Base-by-base conservation (phyloP, 495 filamentous ascomycete genomes). In the Niebla homalea region DNA sequence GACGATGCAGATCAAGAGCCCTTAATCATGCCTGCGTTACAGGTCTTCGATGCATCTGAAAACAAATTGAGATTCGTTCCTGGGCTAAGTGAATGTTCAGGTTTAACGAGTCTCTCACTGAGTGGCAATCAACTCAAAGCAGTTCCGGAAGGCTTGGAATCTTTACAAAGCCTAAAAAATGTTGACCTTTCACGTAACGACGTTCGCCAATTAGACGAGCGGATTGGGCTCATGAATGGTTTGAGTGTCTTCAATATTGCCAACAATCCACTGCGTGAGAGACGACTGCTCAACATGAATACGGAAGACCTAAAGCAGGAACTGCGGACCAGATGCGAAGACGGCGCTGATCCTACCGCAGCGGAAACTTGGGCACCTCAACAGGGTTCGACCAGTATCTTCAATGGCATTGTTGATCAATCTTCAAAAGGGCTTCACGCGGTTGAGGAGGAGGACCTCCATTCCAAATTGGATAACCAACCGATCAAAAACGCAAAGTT, bases 231-330 rank as follows among this genome's bases (percentile, higher is more conserved):
- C 23, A 94, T 97, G 85, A 78, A 87, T 4, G 81, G 66, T 44
- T 69, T 98, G 8, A 71, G 75, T 8, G 79, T 77, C 50, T 73
- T 96, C 36, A 77, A 77, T 11, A 71, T 98, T 35, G 78, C 80
- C 41, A 87, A 86, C 14, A 98, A 98, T 59, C 92, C 92, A 5
- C 65, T 98, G 12, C 71, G 83, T 40, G 89, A 95, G 56, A 87
- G 84, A 56, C 93, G 85, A 62, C 84, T 92, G 48, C 69, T 89
- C 26, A 81, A 70, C 19, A 84, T 94, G 72, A 71, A 73, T 21
- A 87, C 85, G 0, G 85, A 87, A 18, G 84, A 89, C 46, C 63
- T 98, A 57, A 95, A 94, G 67, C 73, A 73, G 38, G 80, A 83
- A 54, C 69, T 98, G 44, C 77, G 76, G 32, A 73, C 73, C 36